phyloP scores from a whole-genome alignment of 805 yeast species.

The Metschnikowia drakensbergensis region DNA sequence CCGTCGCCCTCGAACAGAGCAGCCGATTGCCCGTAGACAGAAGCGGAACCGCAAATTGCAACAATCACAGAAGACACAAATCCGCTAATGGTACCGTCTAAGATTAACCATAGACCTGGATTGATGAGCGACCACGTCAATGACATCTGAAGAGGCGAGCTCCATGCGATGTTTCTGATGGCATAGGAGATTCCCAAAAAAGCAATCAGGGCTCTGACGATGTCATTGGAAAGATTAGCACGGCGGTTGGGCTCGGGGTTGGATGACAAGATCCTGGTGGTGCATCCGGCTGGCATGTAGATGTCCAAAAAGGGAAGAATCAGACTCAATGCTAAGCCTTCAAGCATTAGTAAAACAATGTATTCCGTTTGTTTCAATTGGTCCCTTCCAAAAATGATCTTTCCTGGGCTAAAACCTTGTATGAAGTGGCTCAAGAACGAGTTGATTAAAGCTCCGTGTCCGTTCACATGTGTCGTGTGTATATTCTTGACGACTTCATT shows the following conservation, averaged over 20 bases:
- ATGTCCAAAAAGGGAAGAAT: constrained; percentile 45
- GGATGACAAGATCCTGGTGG: constrained; percentile 34
- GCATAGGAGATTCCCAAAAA: constrained; percentile 71
- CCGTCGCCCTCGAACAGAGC: constrained; percentile 17
- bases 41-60: constrained; percentile 29
- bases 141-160: constrained; percentile 59
- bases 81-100: constrained; percentile 58
- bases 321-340: constrained; percentile 59
- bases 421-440: constrained; percentile 27
- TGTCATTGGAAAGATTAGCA: constrained; percentile 33
- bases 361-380: constrained; percentile 1
- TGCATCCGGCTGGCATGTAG: constrained; percentile 27
- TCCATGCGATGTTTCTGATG: constrained; percentile 66
- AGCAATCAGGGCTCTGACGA: constrained; percentile 48
- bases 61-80: constrained; percentile 38
- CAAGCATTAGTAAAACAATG: constrained; percentile 30
- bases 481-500: constrained; percentile 51
- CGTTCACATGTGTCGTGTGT: constrained; percentile 47
- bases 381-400: constrained; percentile 1
- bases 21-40: constrained; percentile 29
- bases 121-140: constrained; percentile 59
- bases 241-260: constrained; percentile 35
- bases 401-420: constrained; percentile 21
- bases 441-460: constrained; percentile 42
- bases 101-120: constrained; percentile 61